A percentile compares a stretch with the other conserved stretches of the same genome.
These are phyloP conservation scores for Saccharomycopsis crataegensis DNA, from an alignment of 1,139 yeast species.

Conservation along the genomic window DNA sequence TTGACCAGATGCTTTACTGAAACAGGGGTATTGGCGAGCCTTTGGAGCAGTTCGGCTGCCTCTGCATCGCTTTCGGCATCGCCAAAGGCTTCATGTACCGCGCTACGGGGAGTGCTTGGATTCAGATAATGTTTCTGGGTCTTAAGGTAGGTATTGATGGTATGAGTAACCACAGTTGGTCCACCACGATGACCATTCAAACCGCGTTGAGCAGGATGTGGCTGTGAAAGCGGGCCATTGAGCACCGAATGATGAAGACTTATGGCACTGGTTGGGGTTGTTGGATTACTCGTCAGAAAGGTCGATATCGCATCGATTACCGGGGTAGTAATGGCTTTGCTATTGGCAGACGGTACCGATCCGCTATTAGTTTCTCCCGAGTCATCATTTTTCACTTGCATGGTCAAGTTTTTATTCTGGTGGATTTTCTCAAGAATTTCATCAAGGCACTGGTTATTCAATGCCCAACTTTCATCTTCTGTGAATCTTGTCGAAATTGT, in stretches of 20 bases:
- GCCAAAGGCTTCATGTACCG: neutral
- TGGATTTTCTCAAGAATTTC: slow-evolving; percentile 12
- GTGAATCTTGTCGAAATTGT: neutral
- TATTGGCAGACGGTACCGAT: neutral
- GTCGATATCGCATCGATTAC: neutral
- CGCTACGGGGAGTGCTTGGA: slow-evolving; percentile 6
- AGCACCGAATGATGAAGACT: too few relatives aligned
- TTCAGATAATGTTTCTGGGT: neutral
- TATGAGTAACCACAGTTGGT: neutral
- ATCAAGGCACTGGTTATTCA: neutral
- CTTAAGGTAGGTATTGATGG: neutral
- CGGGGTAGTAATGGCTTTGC: neutral
- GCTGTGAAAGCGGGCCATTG: too few relatives aligned
- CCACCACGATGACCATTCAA: neutral
- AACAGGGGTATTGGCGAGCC: neutral
- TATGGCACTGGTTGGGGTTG: neutral
- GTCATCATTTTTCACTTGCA: neutral
- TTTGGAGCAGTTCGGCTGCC: slow-evolving; percentile 1
- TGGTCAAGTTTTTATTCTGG: slow-evolving; percentile 10
- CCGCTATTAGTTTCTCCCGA: too few relatives aligned
- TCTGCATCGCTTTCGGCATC: neutral
- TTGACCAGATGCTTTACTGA: neutral
- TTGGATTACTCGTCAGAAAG: slow-evolving; percentile 1
- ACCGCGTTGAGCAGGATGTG: neutral
- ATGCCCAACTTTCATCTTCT: neutral